phyloP scores from a whole-genome alignment of 208 protist species.

The Trypanosoma congolense region DNA sequence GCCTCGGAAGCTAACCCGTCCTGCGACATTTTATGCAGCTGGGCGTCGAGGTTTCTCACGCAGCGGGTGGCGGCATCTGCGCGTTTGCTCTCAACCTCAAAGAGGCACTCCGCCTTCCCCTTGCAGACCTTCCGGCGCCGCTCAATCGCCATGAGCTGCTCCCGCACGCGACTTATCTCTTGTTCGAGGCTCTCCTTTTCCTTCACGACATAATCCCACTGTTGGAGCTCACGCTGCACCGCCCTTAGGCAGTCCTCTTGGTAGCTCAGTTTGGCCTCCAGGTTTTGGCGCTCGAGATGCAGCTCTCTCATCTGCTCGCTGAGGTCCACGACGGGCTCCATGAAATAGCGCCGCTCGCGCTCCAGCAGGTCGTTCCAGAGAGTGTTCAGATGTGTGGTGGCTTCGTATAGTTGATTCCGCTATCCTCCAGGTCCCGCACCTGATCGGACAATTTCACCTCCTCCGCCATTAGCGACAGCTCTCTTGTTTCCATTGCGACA shows the following conservation, averaged over 20 bases:
- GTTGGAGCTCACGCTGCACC: conserved; percentile 28
- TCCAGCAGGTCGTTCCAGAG: conserved; percentile 33
- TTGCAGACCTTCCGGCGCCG: conserved; percentile 34
- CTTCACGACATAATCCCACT: conserved; percentile 34
- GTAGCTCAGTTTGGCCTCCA: conserved; percentile 37
- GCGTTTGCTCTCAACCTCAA: conserved; percentile 60
- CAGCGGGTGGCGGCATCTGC: conserved; percentile 30
- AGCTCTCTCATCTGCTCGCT: conserved; percentile 3
- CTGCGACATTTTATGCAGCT: conserved; percentile 39
- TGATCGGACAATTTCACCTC: conserved; percentile 22
- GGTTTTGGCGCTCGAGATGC: conserved; percentile 34
- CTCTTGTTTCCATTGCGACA: conserved; percentile 33
- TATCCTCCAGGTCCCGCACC: conserved; percentile 35
- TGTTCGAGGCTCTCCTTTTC: conserved; percentile 30
- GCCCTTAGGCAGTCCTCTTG: too few species aligned
- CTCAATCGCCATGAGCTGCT: conserved; percentile 40
- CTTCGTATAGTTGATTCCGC: conserved; percentile 27
- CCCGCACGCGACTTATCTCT: conserved; percentile 33
- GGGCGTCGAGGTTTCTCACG: conserved; percentile 34
- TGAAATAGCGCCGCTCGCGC: conserved; percentile 35
- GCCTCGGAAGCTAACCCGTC: conserved; percentile 20
- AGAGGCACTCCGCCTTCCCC: conserved; percentile 42
- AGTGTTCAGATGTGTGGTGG: conserved; percentile 57
- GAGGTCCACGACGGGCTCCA: not conserved
- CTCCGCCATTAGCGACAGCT: conserved; percentile 34